phyloP scores from a whole-genome alignment of 306 rosid species.

The Astragalus glycyphyllos region DNA sequence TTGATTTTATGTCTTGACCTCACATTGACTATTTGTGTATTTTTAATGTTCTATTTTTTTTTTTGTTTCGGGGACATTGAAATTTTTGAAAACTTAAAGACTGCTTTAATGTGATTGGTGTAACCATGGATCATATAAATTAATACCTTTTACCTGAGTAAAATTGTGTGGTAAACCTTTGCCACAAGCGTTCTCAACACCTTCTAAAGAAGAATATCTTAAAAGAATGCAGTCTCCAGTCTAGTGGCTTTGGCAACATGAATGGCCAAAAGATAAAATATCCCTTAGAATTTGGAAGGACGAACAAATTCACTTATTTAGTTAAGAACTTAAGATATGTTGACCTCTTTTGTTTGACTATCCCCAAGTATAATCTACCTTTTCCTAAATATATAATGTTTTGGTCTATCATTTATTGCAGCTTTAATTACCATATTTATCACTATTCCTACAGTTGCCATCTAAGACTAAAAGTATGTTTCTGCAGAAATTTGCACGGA shows the following conservation, averaged over 20 bases:
- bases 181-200: constrained; percentile 6
- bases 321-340: background rate
- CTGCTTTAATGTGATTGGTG: constrained; percentile 12
- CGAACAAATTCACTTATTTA: background rate
- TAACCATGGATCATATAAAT: constrained; percentile 7
- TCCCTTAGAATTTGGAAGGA: constrained; percentile 6
- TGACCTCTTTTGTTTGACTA: background rate
- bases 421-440: constrained; percentile 31
- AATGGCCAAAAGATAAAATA: constrained; percentile 6
- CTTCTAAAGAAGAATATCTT: constrained; percentile 20
- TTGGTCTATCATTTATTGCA: constrained; percentile 24
- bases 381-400: constrained; percentile 16
- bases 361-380: background rate
- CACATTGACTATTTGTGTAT: constrained; percentile 9
- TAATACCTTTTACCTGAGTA: background rate
- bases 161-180: constrained; percentile 1
- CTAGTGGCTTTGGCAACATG: constrained; percentile 5
- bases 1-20: constrained; percentile 14
- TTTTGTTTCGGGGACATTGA: constrained; percentile 12
- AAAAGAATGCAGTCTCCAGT: background rate
- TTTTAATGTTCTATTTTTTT: constrained; percentile 1
- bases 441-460: constrained; percentile 26
- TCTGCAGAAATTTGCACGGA: constrained; percentile 74
- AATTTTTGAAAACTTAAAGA: background rate
- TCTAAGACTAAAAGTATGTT: constrained; percentile 35